These are phyloP conservation scores for Sarcodon sp. DNA, from an alignment of 768 basidiomycete species.

Conservation along the genomic window DNA sequence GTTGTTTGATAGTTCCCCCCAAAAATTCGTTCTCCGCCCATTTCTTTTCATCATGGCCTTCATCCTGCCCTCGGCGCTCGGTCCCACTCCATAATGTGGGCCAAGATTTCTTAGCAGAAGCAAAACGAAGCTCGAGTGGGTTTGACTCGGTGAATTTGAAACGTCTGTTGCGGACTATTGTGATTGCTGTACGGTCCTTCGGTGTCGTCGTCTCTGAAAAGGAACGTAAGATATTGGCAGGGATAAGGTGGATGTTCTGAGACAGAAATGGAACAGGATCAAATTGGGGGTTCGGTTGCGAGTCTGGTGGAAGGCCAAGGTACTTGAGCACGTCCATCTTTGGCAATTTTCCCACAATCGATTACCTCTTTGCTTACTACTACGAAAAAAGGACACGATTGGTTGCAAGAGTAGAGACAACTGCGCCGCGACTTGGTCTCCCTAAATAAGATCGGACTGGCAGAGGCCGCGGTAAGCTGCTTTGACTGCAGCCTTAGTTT, in stretches of 20 bases:
- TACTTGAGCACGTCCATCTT: conserved; percentile 23
- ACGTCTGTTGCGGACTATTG: conserved; percentile 61
- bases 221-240: conserved; percentile 41
- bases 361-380: too few relatives aligned
- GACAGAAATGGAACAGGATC: conserved; percentile 54
- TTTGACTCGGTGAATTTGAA: conserved; percentile 43
- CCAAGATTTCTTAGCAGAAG: conserved; percentile 44
- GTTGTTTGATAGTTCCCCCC: conserved; percentile 32
- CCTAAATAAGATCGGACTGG: too few relatives aligned
- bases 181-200: conserved; percentile 50
- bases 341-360: too few relatives aligned
- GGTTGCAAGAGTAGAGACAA: too few relatives aligned
- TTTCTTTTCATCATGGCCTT: conserved; percentile 49
- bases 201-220: conserved; percentile 37
- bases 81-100: conserved; percentile 54
- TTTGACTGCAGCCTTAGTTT: too few relatives aligned
- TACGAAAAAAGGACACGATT: too few relatives aligned
- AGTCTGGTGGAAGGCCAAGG: conserved; percentile 44
- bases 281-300: conserved; percentile 43
- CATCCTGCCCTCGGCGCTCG: conserved; percentile 33
- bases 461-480: too few relatives aligned
- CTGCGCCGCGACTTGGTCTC: too few relatives aligned
- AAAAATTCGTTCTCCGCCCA: conserved; percentile 61
- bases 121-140: conserved; percentile 44
- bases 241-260: conserved; percentile 45